Conservation (phyloP, 1,139 yeast species). For the Taphrina pruni region DNA sequence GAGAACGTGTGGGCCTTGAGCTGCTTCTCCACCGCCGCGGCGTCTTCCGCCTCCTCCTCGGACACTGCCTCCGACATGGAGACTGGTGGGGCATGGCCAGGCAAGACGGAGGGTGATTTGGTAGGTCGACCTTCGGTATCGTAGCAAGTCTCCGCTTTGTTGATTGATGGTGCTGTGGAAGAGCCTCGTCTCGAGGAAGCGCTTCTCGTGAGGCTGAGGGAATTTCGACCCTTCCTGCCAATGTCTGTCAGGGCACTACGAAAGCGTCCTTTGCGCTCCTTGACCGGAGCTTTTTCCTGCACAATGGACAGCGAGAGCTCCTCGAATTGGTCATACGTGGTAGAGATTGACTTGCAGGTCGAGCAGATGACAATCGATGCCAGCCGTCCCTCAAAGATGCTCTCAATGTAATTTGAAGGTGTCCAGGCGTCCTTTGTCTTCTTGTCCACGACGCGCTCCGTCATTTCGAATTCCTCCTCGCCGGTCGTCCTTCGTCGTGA, state of each 20-base stretch:
- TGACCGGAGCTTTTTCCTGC: slow-evolving; percentile 9
- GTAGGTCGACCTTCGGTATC: neutral
- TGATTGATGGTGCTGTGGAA: slow-evolving; percentile 8
- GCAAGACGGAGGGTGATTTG: neutral
- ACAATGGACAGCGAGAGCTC: slow-evolving; percentile 43
- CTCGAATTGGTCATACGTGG: slow-evolving; percentile 41
- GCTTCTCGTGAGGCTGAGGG: slow-evolving; percentile 22
- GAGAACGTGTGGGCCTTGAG: slow-evolving; percentile 25
- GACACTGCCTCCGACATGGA: slow-evolving; percentile 37
- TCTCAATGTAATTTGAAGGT: slow-evolving; percentile 33
- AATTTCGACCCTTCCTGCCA: slow-evolving; percentile 29
- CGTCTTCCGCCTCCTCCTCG: slow-evolving; percentile 35
- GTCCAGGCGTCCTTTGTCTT: slow-evolving; percentile 19
- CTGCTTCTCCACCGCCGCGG: slow-evolving; percentile 17
- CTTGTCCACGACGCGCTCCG: slow-evolving; percentile 13
- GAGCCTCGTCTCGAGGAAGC: slow-evolving; percentile 20
- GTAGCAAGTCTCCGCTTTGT: neutral
- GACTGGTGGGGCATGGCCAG: slow-evolving; percentile 3
- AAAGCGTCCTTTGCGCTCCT: slow-evolving; percentile 35
- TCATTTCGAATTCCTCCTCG: slow-evolving; percentile 37
- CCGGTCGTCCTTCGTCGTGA: slow-evolving; percentile 26
- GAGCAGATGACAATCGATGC: slow-evolving; percentile 44
- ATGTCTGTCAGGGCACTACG: slow-evolving; percentile 35
- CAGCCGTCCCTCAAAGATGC: slow-evolving; percentile 43
- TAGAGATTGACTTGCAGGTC: slow-evolving; percentile 42